Evolutionary conservation across 371 early-diverging fungal genomes (phyloP).

Genomic region (Mortierella sp.): DNA sequence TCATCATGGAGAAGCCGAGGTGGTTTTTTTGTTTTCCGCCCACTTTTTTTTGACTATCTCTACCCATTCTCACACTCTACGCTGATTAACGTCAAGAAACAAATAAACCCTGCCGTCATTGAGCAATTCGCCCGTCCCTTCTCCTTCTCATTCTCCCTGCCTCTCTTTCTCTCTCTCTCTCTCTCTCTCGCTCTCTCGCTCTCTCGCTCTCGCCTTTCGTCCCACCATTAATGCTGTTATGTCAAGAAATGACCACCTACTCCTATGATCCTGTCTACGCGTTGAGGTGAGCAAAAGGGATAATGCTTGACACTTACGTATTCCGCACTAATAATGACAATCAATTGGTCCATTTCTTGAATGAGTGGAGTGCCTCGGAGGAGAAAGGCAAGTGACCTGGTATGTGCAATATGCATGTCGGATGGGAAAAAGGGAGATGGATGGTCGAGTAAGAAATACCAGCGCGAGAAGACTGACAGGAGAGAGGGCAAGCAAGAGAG

Average conservation of each 20-base stretch:
- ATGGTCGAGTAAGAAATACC: not conserved
- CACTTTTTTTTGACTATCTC: not conserved
- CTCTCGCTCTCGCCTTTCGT: not conserved
- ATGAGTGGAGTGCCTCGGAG: not conserved
- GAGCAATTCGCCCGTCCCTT: not conserved
- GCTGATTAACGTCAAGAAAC: not conserved
- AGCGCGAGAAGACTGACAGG: not conserved
- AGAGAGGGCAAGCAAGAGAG: not conserved
- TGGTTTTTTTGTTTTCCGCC: not conserved
- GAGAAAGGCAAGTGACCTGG: not conserved
- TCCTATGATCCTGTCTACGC: slow-evolving; percentile 6
- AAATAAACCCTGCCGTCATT: slow-evolving; percentile 1
- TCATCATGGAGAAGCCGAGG: not conserved
- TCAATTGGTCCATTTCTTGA: not conserved
- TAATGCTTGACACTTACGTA: not conserved
- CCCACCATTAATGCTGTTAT: not conserved
- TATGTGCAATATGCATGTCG: slow-evolving; percentile 2
- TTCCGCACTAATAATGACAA: not conserved
- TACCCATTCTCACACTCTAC: not conserved
- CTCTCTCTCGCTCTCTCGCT: not conserved
- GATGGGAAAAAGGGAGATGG: not conserved
- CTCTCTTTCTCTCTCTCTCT: too few species aligned
- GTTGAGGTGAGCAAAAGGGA: not conserved
- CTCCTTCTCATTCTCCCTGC: too few species aligned
- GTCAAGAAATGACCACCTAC: not conserved